Percentiles rank a stretch among this genome's conserved stretches.
Conservation (phyloP, 2,329 filamentous ascomycete species). For the Fusarium veterinarium region DNA sequence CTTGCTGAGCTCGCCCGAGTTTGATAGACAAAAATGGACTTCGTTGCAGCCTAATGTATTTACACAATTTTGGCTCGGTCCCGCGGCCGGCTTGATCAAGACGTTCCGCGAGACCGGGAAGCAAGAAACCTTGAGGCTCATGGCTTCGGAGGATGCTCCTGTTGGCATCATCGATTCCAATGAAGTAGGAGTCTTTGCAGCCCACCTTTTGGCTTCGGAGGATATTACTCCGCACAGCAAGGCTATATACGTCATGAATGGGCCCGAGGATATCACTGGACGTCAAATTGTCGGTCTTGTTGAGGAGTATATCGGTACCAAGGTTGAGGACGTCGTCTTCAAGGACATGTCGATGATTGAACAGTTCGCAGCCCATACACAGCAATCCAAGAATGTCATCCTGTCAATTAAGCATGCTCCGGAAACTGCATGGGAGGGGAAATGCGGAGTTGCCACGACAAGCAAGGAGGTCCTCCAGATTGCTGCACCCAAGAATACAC, state of each 20-base stretch:
- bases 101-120: neutral
- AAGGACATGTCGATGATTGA: neutral
- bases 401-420: fast-evolving
- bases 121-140: neutral
- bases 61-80: fast-evolving
- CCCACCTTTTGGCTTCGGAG: fast-evolving
- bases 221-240: fast-evolving
- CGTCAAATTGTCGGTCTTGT: neutral
- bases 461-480: neutral
- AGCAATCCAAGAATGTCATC: neutral
- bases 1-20: neutral
- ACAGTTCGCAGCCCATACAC: neutral
- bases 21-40: neutral
- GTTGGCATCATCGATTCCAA: neutral
- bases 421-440: neutral
- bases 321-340: neutral
- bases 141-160: neutral
- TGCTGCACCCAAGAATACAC: neutral
- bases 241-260: neutral
- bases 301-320: neutral
- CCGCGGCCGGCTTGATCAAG: neutral
- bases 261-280: neutral
- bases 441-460: neutral
- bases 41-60: neutral
- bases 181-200: neutral